Evolutionary conservation across 768 basidiomycete species (phyloP).

Genomic region (Lentinula sp.): DNA sequence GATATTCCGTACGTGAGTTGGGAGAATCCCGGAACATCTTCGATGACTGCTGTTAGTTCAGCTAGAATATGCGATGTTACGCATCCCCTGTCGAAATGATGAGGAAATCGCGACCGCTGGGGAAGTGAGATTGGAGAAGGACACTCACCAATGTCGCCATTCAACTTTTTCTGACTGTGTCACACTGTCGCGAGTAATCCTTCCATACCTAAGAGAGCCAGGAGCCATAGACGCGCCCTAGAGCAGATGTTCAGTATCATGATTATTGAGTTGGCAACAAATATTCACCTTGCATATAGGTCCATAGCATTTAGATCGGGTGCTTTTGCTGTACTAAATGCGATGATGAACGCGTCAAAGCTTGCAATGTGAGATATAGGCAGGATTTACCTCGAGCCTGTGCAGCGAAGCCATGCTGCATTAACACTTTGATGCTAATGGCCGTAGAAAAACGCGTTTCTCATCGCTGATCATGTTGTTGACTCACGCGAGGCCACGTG

Average conservation of each 20-base stretch:
- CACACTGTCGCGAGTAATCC: slow-evolving; percentile 24
- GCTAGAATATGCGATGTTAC: slow-evolving; percentile 54
- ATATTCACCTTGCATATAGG: slow-evolving; percentile 19
- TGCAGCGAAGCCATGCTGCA: not conserved
- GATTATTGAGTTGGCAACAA: slow-evolving; percentile 39
- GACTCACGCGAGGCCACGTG: not conserved
- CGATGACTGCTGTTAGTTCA: slow-evolving; percentile 38
- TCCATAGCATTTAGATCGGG: slow-evolving; percentile 64
- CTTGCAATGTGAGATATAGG: not conserved
- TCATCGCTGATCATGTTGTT: not conserved
- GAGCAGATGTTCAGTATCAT: not conserved
- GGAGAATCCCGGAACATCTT: slow-evolving; percentile 43
- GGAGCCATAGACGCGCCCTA: slow-evolving; percentile 44
- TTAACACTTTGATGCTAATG: not conserved
- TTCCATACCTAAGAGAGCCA: slow-evolving; percentile 64
- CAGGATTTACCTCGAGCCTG: not conserved
- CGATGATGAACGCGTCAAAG: not conserved
- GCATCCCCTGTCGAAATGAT: slow-evolving; percentile 50
- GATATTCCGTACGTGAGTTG: slow-evolving; percentile 38
- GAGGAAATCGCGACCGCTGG: not conserved
- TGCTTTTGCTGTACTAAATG: slow-evolving; percentile 64
- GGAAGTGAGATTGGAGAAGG: not conserved
- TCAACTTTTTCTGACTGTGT: slow-evolving; percentile 57
- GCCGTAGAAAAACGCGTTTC: not conserved
- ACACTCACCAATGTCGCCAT: slow-evolving; percentile 71